Evolutionary conservation across 2,329 filamentous ascomycete species (phyloP).

Genomic region (Septoria linicola): DNA sequence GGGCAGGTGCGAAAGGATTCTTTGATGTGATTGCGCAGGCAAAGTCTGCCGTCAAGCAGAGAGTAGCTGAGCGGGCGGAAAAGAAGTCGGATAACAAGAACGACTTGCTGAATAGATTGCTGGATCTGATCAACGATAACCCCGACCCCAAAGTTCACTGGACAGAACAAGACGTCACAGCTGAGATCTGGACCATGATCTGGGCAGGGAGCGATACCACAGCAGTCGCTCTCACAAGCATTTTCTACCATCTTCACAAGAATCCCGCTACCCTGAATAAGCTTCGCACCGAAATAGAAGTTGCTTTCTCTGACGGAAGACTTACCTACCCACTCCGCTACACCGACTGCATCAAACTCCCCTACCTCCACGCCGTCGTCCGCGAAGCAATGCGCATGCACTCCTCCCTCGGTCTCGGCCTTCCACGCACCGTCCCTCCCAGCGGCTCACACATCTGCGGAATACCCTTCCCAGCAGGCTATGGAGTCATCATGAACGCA

Average conservation of each 20-base stretch:
- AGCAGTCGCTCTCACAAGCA: slow-evolving; percentile 28
- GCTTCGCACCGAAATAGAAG: slow-evolving; percentile 41
- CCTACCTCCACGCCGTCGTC: slow-evolving; percentile 47
- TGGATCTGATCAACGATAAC: slow-evolving; percentile 27
- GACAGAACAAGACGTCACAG: slow-evolving; percentile 5
- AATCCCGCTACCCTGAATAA: slow-evolving; percentile 34
- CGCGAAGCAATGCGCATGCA: slow-evolving; percentile 48
- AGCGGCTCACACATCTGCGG: slow-evolving; percentile 41
- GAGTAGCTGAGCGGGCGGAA: slow-evolving; percentile 7
- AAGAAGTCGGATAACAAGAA: slow-evolving; percentile 24
- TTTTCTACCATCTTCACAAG: slow-evolving; percentile 43
- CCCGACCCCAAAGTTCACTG: not conserved
- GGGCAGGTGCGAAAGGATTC: slow-evolving; percentile 1
- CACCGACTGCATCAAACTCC: slow-evolving; percentile 38
- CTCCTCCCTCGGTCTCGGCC: slow-evolving; percentile 43
- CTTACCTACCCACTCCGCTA: slow-evolving; percentile 35
- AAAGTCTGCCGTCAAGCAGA: slow-evolving; percentile 5
- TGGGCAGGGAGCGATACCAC: slow-evolving; percentile 44
- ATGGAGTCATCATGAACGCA: slow-evolving; percentile 8
- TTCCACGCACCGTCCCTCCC: slow-evolving; percentile 43
- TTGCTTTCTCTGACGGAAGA: slow-evolving; percentile 25
- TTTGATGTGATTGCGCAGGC: slow-evolving; percentile 14
- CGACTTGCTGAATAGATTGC: slow-evolving; percentile 25
- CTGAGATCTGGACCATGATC: slow-evolving; percentile 43
- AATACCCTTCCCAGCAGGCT: slow-evolving; percentile 34